These are phyloP conservation scores for Zymoseptoria ardabiliae DNA, from an alignment of 2,329 filamentous ascomycete genomes.

Conservation along the genomic window DNA sequence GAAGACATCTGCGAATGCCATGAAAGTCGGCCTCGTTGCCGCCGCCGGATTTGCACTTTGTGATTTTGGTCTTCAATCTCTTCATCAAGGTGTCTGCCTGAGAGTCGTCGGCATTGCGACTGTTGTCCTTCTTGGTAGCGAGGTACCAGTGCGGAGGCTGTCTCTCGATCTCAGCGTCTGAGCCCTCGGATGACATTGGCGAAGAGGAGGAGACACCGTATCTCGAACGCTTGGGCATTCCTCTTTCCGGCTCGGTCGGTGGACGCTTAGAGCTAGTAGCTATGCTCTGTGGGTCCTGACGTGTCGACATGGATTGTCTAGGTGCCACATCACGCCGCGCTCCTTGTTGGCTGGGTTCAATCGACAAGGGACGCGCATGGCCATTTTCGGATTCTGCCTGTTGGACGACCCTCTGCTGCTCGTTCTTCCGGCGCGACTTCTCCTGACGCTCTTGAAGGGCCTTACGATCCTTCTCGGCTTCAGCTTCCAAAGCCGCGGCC, in stretches of 20 bases:
- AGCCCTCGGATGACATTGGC: background rate
- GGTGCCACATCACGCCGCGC: too few species aligned
- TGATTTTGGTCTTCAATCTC: conserved; percentile 6
- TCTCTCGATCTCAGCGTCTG: background rate
- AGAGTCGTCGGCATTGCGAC: conserved; percentile 3
- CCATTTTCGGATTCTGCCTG: too few species aligned
- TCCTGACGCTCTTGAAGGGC: background rate
- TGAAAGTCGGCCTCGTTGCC: conserved; percentile 16
- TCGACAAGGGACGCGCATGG: too few species aligned
- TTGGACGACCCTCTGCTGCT: background rate
- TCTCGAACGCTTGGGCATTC: background rate
- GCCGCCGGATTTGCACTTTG: conserved; percentile 1
- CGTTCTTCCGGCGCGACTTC: background rate
- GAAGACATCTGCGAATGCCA: conserved; percentile 31
- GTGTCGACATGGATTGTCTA: too few species aligned
- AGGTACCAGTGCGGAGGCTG: background rate
- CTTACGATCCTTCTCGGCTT: background rate
- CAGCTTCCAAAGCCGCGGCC: background rate
- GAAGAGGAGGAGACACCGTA: background rate
- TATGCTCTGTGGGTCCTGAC: too few species aligned
- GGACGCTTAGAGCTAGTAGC: background rate
- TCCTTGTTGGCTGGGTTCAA: too few species aligned
- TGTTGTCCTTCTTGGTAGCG: background rate
- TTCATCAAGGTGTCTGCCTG: conserved; percentile 6
- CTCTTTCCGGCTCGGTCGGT: background rate